Evolutionary conservation across 306 rosid genomes (phyloP).

Genomic region (Vachellia pachyceras): DNA sequence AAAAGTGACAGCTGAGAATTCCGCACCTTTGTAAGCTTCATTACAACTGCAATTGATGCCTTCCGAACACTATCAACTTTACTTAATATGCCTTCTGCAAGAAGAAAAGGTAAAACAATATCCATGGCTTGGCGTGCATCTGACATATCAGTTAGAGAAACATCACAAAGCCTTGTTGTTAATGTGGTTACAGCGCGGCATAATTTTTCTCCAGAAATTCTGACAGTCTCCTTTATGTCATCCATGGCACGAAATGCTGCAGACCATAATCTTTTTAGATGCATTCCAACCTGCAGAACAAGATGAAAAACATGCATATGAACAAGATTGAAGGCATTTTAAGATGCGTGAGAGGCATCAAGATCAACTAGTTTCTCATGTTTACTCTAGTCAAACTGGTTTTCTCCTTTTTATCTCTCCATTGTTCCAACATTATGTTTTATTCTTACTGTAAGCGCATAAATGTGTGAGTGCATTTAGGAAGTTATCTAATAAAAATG

Average conservation of each 20-base stretch:
- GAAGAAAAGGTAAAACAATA: slow-evolving; percentile 86
- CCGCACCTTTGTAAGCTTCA: slow-evolving; percentile 95
- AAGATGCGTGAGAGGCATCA: slow-evolving; percentile 8
- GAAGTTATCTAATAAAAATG: slow-evolving; percentile 9
- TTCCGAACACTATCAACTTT: slow-evolving; percentile 88
- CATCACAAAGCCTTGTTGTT: slow-evolving; percentile 87
- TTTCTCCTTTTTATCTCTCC: neutral
- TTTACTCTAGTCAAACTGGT: slow-evolving; percentile 25
- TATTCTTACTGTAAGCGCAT: neutral
- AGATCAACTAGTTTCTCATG: slow-evolving; percentile 27
- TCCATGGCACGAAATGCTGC: slow-evolving; percentile 94
- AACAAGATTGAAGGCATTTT: slow-evolving; percentile 28
- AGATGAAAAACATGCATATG: too few species aligned
- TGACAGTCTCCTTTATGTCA: slow-evolving; percentile 93
- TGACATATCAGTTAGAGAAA: slow-evolving; percentile 68
- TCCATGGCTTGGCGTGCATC: slow-evolving; percentile 86
- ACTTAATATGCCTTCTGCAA: slow-evolving; percentile 94
- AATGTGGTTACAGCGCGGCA: slow-evolving; percentile 77
- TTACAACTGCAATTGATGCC: slow-evolving; percentile 85
- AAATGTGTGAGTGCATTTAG: neutral
- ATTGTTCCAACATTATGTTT: slow-evolving; percentile 10
- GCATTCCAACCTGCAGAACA: slow-evolving; percentile 68
- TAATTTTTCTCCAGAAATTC: slow-evolving; percentile 84
- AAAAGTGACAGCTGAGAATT: slow-evolving; percentile 25
- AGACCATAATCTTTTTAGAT: slow-evolving; percentile 77